Conservation (phyloP, 129 eudicot genomes). For the Mikania micrantha region DNA sequence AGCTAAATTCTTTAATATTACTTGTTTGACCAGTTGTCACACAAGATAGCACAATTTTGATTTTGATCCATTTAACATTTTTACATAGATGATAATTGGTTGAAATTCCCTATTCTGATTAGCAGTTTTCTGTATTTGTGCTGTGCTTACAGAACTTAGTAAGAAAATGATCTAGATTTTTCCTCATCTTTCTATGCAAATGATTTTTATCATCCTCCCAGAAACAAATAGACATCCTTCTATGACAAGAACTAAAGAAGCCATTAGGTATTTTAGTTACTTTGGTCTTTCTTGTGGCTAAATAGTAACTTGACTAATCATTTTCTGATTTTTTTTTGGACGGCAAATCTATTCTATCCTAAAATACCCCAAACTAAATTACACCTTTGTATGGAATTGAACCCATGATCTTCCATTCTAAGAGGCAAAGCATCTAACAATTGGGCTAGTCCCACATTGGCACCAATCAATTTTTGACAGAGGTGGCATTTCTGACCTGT, state of each 20-base stretch:
- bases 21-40: not conserved
- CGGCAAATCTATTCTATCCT: too few species aligned
- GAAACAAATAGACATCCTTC: not conserved
- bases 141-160: not conserved
- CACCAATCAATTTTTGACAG: too few species aligned
- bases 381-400: too few species aligned
- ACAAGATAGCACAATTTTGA: not conserved
- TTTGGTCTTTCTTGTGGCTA: not conserved
- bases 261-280: not conserved
- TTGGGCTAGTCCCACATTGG: too few species aligned
- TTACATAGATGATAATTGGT: not conserved
- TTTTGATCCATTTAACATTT: not conserved
- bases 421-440: too few species aligned
- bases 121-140: not conserved
- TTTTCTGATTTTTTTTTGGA: too few species aligned
- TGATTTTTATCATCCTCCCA: slow-evolving; percentile 4
- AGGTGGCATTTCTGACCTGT: not conserved
- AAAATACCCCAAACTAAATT: too few species aligned
- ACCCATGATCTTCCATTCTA: too few species aligned
- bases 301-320: not conserved
- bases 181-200: not conserved
- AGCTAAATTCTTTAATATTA: not conserved
- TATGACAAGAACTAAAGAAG: not conserved
- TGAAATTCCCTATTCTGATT: not conserved
- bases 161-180: not conserved